These are phyloP conservation scores for Citrullus colocynthis DNA, from an alignment of 306 rosid genomes.

Conservation along the genomic window DNA sequence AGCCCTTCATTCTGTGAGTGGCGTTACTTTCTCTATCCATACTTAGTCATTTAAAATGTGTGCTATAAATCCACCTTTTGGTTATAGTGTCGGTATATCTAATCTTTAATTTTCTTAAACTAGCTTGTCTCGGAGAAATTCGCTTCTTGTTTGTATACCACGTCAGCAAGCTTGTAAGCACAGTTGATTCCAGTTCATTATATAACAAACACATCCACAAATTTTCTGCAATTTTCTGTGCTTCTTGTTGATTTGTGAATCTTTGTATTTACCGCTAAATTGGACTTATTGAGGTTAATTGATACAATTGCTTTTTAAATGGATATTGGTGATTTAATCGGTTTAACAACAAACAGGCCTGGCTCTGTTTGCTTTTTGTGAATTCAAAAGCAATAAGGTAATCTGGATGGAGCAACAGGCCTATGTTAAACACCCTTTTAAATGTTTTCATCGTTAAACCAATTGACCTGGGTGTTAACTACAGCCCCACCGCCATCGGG, in stretches of 20 bases:
- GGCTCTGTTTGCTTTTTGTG: not conserved
- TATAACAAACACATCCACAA: not conserved
- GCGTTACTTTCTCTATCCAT: not conserved
- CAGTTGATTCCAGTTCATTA: not conserved
- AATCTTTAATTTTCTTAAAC: not conserved
- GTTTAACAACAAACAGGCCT: not conserved
- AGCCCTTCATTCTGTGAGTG: slow-evolving; percentile 2
- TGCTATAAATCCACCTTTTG: not conserved
- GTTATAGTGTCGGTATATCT: not conserved
- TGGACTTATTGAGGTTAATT: not conserved
- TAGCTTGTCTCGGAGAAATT: not conserved
- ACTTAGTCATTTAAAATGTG: not conserved
- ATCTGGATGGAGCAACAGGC: not conserved
- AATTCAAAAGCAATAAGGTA: not conserved
- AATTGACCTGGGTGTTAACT: slow-evolving; percentile 11
- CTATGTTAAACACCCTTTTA: not conserved
- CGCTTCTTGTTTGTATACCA: not conserved
- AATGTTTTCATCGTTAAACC: slow-evolving; percentile 3
- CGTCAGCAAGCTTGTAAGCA: not conserved
- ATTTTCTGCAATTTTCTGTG: not conserved
- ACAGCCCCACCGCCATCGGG: not conserved
- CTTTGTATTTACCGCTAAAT: not conserved
- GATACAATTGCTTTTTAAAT: not conserved
- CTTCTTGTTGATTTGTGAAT: not conserved
- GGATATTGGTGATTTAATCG: not conserved